A percentile compares a stretch with the other conserved stretches of the same genome.
Conservation (phyloP, 2,329 filamentous ascomycete genomes). For the Fusarium caatingaense region DNA sequence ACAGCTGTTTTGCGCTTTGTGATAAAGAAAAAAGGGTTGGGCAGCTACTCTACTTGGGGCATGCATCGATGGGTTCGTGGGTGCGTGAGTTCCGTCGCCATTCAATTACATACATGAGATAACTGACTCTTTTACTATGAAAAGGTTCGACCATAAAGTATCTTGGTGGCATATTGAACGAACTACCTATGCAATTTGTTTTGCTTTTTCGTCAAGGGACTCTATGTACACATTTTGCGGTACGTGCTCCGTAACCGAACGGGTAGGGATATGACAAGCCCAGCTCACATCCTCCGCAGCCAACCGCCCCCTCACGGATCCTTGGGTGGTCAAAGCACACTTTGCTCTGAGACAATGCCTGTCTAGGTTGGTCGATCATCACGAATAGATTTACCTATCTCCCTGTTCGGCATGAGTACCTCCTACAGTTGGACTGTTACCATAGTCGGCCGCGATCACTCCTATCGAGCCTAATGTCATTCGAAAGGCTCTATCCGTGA, state of each 20-base stretch:
- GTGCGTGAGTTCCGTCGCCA: not conserved
- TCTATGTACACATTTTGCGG: constrained; percentile 4
- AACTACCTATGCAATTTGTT: constrained; percentile 1
- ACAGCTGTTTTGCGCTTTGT: constrained; percentile 11
- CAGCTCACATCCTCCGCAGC: constrained; percentile 42
- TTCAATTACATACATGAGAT: not conserved
- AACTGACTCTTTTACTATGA: not conserved
- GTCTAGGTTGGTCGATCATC: constrained; percentile 44
- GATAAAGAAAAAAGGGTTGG: not conserved
- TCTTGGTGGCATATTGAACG: not conserved
- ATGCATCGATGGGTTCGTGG: not conserved
- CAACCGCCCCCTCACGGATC: constrained; percentile 41
- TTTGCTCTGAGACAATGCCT: constrained; percentile 41
- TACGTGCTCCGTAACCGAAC: constrained; percentile 33
- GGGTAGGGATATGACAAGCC: constrained; percentile 34
- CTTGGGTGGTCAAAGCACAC: constrained; percentile 37
- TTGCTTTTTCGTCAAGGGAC: constrained; percentile 37
- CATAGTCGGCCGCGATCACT: constrained; percentile 7
- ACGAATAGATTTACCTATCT: constrained; percentile 22
- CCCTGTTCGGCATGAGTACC: constrained; percentile 22
- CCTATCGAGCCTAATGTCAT: constrained; percentile 4
- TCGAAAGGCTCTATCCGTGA: not conserved
- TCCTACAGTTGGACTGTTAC: constrained; percentile 21
- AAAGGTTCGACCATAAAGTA: not conserved
- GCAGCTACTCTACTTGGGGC: not conserved